Evolutionary conservation across 192 early-diverging fungal species (phyloP), one percentile per base, ranked within the genome.

Genomic region (Coemansia sp.): DNA sequence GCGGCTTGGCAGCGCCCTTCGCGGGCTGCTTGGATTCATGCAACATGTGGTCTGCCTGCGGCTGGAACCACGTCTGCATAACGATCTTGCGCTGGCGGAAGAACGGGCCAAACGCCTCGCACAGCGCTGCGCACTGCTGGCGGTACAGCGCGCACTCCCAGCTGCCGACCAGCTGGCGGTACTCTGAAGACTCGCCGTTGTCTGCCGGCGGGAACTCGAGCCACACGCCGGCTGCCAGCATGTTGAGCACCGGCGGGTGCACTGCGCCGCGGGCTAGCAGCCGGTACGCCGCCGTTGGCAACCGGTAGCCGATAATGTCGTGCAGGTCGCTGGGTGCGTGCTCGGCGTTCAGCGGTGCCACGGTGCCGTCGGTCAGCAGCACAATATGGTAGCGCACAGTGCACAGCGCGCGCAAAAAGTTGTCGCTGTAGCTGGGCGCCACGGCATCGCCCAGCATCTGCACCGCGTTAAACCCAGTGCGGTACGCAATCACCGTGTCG

Each of bases 101-200:
- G 59, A 86, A 89, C 14, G 81, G 69, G 33, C 87, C 82, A 24
- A 92, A 53, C 9, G 77, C 72, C n/a, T 70, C 71, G 18, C 85
- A 82, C 37, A 84, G 66, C 59, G 84, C 50, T 4, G 79, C 72
- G 39, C 87, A 69, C 11, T 85, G 83, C 52, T 80, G 82, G 18
- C 81, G 79, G 46, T 83, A 81, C 47, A 90, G 72, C 21, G 11
- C 9, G 51, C 80, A 66, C 58, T 87, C 66, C 51, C 88, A 66
- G 30, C 83, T 80, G 3, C 76, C 76, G 43, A 90, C 70, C 37
- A 91, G 83, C 12, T 71, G 73, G 57, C 67, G 84, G 71, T 91
- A 91, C 73, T 92, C 89, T 38, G 51, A 54, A 0, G 88, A 84
- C 73, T 92, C 90, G n/a, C 90, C 90, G 63, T 90, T 91, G 72